Evolutionary conservation across 768 basidiomycete species (phyloP), one percentile per base, ranked within the genome.

Genomic region (Baorangia bicolor): DNA sequence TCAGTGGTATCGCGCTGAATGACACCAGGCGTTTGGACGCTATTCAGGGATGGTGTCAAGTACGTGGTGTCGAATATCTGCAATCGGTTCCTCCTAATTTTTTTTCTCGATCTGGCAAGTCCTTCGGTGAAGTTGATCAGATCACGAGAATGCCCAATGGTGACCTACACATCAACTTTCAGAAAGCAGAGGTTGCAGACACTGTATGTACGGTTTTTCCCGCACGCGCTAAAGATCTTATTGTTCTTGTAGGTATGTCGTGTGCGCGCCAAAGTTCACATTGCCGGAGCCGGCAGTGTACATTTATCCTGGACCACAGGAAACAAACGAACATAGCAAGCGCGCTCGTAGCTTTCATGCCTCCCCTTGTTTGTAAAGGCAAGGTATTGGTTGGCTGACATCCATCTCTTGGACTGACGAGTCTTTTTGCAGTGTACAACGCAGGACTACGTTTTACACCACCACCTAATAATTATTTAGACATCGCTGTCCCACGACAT

Each of bases 151-250:
- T 87, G 78, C 85, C 85, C 47, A 90, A 89, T 59, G 87, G 86
- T 41, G 89, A 92, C 69, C 72, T 91, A n/a, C 84, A 89, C 63
- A 78, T 92, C 46, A 83, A 86, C 63, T 92, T 90, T 64, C 79
- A 82, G 44, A 83, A 81, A 50, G 78, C 85, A 47, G 89, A 91
- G 55, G 89, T 92, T 11, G 90, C 90, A 21, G 90, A 91, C 59
- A 91, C 87, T 8, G 90, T 90, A 66, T 27, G 85, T 76, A 48
- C 12, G 2, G 10, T 50, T 30, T 51, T 42, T 28, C 6, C 13
- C 1, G 16, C 2, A 23, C 20, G 12, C 20, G 6, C 34, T 13
- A 13, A 5, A 16, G 37, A 37, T 61, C 61, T 62, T 53, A 65
- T 23, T 16, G 28, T 55, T 31, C 31, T 39, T 49, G 10, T 55